Percentiles rank a stretch among this genome's conserved stretches.
Evolutionary conservation across 768 basidiomycete species (phyloP).

Genomic region (Boletus eberwhitei): DNA sequence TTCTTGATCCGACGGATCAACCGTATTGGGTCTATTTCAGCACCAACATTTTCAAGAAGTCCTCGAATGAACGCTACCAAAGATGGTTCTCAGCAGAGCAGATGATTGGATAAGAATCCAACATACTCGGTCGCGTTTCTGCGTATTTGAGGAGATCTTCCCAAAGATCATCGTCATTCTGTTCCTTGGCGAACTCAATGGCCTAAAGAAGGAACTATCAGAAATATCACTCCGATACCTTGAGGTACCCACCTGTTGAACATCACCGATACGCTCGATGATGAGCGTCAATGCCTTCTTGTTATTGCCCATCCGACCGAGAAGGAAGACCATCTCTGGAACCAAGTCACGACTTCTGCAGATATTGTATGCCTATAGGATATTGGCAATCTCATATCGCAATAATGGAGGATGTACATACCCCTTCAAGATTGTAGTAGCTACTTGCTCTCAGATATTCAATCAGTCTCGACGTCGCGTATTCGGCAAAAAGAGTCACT

Average conservation of each 20-base stretch:
- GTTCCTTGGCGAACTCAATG: slow-evolving; percentile 97
- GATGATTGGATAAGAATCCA: neutral
- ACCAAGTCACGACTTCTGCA: slow-evolving; percentile 86
- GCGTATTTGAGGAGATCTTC: slow-evolving; percentile 94
- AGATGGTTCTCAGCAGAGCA: neutral
- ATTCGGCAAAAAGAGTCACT: slow-evolving; percentile 91
- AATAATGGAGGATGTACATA: slow-evolving; percentile 26
- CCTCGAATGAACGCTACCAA: slow-evolving; percentile 85
- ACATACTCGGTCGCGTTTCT: slow-evolving; percentile 83
- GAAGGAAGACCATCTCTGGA: slow-evolving; percentile 94
- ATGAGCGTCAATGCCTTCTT: slow-evolving; percentile 92
- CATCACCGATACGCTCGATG: slow-evolving; percentile 92
- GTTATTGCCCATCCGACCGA: slow-evolving; percentile 97
- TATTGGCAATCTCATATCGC: neutral
- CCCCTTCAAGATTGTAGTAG: slow-evolving; percentile 86
- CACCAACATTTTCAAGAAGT: slow-evolving; percentile 91
- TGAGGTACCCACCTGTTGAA: slow-evolving; percentile 61
- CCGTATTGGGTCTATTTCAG: slow-evolving; percentile 92
- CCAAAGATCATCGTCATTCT: slow-evolving; percentile 96
- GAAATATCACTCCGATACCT: neutral
- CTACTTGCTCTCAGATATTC: slow-evolving; percentile 90
- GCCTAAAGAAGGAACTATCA: slow-evolving; percentile 47
- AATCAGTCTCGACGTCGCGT: slow-evolving; percentile 71
- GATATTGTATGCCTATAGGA: slow-evolving; percentile 71
- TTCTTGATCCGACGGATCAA: slow-evolving; percentile 94